Base-by-base conservation (phyloP, 495 filamentous ascomycete genomes). In the Penicillium taxi region DNA sequence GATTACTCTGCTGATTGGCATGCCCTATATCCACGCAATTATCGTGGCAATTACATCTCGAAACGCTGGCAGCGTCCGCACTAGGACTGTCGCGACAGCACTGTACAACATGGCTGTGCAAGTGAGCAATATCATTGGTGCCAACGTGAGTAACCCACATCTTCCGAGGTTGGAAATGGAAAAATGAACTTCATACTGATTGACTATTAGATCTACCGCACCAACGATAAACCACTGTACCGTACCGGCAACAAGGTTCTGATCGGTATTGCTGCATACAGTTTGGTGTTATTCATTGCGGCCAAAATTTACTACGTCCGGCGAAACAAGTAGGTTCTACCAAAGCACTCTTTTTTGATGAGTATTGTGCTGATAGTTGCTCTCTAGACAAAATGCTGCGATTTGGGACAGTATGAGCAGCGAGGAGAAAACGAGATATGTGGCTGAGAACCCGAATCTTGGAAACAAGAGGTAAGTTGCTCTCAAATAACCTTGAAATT, bases 41-140 rank as follows among this genome's bases (percentile, higher is more conserved):
- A 58, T 84, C 35, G 81, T 83, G 2, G 80, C 72, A 7, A 78
- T 78, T 66, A 77, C 77, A 13, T 77, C 75, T 0, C 63, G 73
- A 19, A 82, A 84, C 51, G 70, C 77, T 3, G 80, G 80, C n/a
- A 73, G 74, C 0, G 81, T 85, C 9, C 59, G 80, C 1, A 83
- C 81, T 0, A 52, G 82, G 3, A 77, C 80, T 4, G 75, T 86
- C 12, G 71, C 70, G 3, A 71, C 73, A 19, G 66, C 69, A 0
- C 11, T 84, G 9, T 89, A 89, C 54, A 87, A 87, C 60, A 86
- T 88, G 81, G 69, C 59, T 25, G 79, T 86, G 1, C 82, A 88
- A 52, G 63, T 70, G 0, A 69, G 69, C 19, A 78, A 66, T 12
- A 79, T 86, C 32, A 73, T 83, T 36, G 52, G 63, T 2, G 73